These are phyloP conservation scores for Aciculosporium take DNA, from an alignment of 2,329 filamentous ascomycete genomes.

Conservation along the genomic window DNA sequence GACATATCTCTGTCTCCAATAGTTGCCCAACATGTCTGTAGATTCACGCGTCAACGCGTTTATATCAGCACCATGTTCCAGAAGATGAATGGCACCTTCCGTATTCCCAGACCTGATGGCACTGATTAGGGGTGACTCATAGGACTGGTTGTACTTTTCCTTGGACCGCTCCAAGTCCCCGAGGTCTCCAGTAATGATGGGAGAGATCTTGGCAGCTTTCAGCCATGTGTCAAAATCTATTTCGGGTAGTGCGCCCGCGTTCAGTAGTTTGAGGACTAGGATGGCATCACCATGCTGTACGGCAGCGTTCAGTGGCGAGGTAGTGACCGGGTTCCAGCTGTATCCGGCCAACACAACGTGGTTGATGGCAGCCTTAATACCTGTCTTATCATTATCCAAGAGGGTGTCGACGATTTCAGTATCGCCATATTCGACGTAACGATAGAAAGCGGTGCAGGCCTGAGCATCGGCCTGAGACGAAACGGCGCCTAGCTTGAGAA, in stretches of 20 bases:
- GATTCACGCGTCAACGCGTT: slow-evolving; percentile 39
- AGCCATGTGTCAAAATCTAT: slow-evolving; percentile 53
- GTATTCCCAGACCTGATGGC: slow-evolving; percentile 35
- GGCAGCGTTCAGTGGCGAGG: slow-evolving; percentile 44
- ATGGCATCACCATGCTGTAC: slow-evolving; percentile 37
- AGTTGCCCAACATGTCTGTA: slow-evolving; percentile 20
- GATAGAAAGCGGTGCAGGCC: slow-evolving; percentile 52
- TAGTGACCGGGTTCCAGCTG: slow-evolving; percentile 20
- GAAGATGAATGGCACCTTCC: slow-evolving; percentile 39
- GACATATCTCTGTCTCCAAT: slow-evolving; percentile 19
- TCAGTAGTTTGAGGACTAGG: slow-evolving; percentile 45
- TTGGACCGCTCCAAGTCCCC: slow-evolving; percentile 33
- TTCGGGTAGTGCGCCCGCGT: slow-evolving; percentile 43
- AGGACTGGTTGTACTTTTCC: slow-evolving; percentile 27
- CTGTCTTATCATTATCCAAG: slow-evolving; percentile 42
- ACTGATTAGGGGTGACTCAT: slow-evolving; percentile 52
- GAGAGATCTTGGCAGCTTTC: slow-evolving; percentile 36
- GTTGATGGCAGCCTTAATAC: slow-evolving; percentile 50
- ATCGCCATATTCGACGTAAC: slow-evolving; percentile 40
- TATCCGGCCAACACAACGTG: slow-evolving; percentile 36
- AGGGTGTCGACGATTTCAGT: slow-evolving; percentile 33
- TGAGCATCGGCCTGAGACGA: slow-evolving; percentile 56
- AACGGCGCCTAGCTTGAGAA: slow-evolving; percentile 58
- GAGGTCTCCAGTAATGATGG: slow-evolving; percentile 19
- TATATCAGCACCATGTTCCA: slow-evolving; percentile 50